phyloP scores from a whole-genome alignment of 2,329 filamentous ascomycete species.

The Penicillium sp. region DNA sequence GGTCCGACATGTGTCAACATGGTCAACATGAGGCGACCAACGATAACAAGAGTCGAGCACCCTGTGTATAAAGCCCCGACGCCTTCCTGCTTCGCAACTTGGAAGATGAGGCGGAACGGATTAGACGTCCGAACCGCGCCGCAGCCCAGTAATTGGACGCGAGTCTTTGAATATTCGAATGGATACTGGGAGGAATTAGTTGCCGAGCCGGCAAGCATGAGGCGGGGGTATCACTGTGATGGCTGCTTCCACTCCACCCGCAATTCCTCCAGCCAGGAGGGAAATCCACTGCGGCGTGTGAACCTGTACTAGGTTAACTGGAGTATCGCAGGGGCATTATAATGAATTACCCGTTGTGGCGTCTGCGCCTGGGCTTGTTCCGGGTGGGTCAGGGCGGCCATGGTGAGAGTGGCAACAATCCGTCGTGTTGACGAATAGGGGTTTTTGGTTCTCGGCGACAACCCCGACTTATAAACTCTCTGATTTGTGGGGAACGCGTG shows the following conservation, averaged over 20 bases:
- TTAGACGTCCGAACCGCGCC: constrained; percentile 13
- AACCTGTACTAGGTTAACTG: no score
- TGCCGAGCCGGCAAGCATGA: no score
- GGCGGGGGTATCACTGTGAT: constrained; percentile 52
- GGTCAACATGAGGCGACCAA: constrained; percentile 9
- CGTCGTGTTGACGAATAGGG: no score
- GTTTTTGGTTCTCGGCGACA: no score
- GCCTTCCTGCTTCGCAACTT: constrained; percentile 62
- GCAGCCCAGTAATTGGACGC: constrained; percentile 19
- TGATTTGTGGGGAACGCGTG: not conserved
- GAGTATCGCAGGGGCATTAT: constrained; percentile 19
- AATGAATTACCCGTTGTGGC: not conserved
- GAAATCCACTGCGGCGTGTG: constrained; percentile 53
- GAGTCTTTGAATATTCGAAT: constrained; percentile 67
- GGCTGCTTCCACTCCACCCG: constrained; percentile 58
- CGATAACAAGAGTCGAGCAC: constrained; percentile 62
- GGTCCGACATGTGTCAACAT: no score
- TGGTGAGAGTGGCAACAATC: no score
- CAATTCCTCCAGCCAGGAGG: constrained; percentile 55
- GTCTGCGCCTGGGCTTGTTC: no score
- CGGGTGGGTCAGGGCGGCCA: no score
- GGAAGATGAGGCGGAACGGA: constrained; percentile 50
- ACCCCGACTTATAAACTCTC: no score
- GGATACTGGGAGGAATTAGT: constrained; percentile 54
- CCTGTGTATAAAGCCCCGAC: constrained; percentile 65